These are phyloP conservation scores for Fagopyrum homotropicum DNA, from an alignment of 148 eudicot genomes.

Conservation along the genomic window DNA sequence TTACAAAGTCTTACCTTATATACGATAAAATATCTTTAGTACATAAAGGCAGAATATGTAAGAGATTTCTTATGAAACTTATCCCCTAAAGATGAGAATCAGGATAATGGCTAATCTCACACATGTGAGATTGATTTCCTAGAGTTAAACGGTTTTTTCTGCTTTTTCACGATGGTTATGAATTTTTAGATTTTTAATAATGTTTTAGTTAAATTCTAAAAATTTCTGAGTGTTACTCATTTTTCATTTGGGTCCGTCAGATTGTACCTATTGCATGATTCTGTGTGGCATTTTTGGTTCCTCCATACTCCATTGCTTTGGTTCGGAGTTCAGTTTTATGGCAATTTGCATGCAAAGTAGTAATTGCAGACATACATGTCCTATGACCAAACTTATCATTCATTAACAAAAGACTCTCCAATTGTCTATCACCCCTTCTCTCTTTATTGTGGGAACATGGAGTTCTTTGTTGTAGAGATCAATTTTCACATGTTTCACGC, in stretches of 20 bases:
- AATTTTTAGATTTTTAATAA: too few species aligned
- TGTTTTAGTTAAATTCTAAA: not conserved
- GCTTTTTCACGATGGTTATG: not conserved
- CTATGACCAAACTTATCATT: not conserved
- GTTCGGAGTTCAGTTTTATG: not conserved
- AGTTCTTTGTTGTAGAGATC: not conserved
- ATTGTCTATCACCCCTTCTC: not conserved
- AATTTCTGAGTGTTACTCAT: not conserved
- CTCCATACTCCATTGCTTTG: not conserved
- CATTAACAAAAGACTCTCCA: not conserved
- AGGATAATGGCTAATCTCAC: too few species aligned
- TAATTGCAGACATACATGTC: not conserved
- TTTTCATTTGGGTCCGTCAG: too few species aligned
- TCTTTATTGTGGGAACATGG: not conserved
- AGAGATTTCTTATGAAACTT: too few species aligned
- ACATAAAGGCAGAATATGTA: not conserved
- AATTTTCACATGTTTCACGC: not conserved
- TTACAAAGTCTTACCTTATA: not conserved
- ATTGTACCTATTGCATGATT: not conserved
- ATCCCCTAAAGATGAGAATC: too few species aligned
- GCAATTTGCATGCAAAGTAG: not conserved
- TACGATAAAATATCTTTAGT: not conserved
- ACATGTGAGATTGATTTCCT: too few species aligned
- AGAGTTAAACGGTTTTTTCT: too few species aligned
- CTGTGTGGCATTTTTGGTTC: not conserved